phyloP scores from a whole-genome alignment of 2,329 filamentous ascomycete species.

The Xylariaceae sp. region DNA sequence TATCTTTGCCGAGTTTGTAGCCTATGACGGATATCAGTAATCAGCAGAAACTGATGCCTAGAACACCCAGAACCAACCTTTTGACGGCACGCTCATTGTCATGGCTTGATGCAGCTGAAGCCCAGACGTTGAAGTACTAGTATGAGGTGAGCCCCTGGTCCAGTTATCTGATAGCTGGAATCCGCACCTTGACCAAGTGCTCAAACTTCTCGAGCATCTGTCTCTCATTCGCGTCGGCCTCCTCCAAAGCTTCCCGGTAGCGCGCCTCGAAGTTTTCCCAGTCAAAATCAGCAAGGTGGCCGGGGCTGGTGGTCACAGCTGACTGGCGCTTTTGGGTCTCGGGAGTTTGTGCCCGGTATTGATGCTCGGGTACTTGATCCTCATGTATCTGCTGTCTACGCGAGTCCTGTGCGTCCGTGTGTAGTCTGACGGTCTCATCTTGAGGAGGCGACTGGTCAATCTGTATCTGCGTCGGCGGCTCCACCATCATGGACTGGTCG shows the following conservation, averaged over 20 bases:
- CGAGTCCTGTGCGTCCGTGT: conserved; percentile 8
- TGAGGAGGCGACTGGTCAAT: conserved; percentile 21
- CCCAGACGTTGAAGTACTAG: conserved; percentile 79
- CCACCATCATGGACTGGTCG: conserved; percentile 31
- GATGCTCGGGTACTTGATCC: conserved; percentile 19
- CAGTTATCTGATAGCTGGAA: background rate
- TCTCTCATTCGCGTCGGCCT: conserved; percentile 61
- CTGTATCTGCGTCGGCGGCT: conserved; percentile 21
- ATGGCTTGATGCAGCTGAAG: conserved; percentile 63
- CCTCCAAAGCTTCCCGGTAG: conserved; percentile 62
- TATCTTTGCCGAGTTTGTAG: conserved; percentile 75
- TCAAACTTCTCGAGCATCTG: conserved; percentile 65
- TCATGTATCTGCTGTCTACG: conserved; percentile 17
- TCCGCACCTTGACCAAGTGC: conserved; percentile 57
- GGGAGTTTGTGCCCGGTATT: conserved; percentile 25
- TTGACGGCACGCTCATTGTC: conserved; percentile 76
- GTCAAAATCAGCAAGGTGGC: conserved; percentile 57
- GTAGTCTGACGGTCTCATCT: conserved; percentile 22
- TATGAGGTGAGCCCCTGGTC: conserved; percentile 1
- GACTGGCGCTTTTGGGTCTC: conserved; percentile 36
- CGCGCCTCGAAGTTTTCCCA: conserved; percentile 73
- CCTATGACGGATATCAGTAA: conserved; percentile 36
- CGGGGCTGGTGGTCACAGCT: conserved; percentile 40
- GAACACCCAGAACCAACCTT: conserved; percentile 47
- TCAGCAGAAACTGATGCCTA: too few species aligned